A percentile compares a stretch with the other conserved stretches of the same genome.
Evolutionary conservation across 768 basidiomycete species (phyloP).

Genomic region (Aureoboletus auriporus): DNA sequence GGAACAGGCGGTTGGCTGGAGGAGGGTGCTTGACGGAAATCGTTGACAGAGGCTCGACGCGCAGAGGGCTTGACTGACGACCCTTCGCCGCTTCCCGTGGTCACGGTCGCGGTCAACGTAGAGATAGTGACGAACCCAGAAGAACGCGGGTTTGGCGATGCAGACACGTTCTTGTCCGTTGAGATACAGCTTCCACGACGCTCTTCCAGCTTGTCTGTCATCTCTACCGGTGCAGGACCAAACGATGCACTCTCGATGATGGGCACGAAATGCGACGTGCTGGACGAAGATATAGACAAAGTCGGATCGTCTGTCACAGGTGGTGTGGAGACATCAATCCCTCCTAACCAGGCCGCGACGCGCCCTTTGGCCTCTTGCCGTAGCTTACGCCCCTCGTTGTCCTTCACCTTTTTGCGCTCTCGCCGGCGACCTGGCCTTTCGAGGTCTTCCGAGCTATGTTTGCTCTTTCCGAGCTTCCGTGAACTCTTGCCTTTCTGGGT

Average conservation of each 20-base stretch:
- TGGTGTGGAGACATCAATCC: constrained; percentile 54
- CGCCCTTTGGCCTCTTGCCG: constrained; percentile 57
- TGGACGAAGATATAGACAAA: constrained; percentile 31
- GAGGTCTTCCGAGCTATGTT: constrained; percentile 25
- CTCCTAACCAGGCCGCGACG: constrained; percentile 76
- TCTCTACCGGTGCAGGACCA: constrained; percentile 5
- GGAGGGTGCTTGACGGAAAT: constrained; percentile 8
- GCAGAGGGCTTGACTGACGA: constrained; percentile 12
- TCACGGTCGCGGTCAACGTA: constrained; percentile 37
- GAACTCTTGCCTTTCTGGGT: constrained; percentile 27
- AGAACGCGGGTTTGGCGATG: constrained; percentile 65
- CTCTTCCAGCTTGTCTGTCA: constrained; percentile 5
- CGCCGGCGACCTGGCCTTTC: constrained; percentile 21
- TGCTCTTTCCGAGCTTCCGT: constrained; percentile 22
- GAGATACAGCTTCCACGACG: constrained; percentile 3
- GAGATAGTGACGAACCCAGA: constrained; percentile 72
- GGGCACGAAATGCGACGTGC: constrained; percentile 25
- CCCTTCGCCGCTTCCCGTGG: neutral
- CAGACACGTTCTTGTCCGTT: constrained; percentile 23
- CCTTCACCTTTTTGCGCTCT: constrained; percentile 29
- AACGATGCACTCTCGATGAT: constrained; percentile 23
- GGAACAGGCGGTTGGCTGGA: constrained; percentile 1
- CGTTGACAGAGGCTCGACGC: constrained; percentile 21
- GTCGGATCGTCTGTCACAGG: constrained; percentile 37
- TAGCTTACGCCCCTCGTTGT: constrained; percentile 36